Evolutionary conservation across 2,329 filamentous ascomycete genomes (phyloP), one percentile per base, ranked within the genome.

Genomic region (Colletotrichum sp.): DNA sequence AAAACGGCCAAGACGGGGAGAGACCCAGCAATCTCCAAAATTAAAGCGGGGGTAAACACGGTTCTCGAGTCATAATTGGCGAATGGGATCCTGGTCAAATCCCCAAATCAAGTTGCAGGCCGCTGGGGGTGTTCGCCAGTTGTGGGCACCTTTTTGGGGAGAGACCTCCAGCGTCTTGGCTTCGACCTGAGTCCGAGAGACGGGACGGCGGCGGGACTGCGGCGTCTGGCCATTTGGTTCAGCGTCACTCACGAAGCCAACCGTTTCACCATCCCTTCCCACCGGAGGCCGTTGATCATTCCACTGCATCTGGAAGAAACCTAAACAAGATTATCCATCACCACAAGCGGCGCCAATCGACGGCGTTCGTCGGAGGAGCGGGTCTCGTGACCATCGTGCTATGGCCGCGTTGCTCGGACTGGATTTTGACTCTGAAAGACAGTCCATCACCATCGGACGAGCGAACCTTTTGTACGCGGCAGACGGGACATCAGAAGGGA

Each of bases 221-320:
- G 71, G 64, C 57, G 55, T 52, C 66, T n/a, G 34, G 48, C 21
- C 65, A 34, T 24, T 57, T 30, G 60, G 60, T 28, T 48, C 65
- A 63, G 52, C 21, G 43, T 75, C 71, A 43, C 72, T 38, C 55
- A 16, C 57, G 28, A 61, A 73, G 72, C 73, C 64, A 64, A 61
- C 48, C 57, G 73, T 75, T 75, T 75, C 73, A 75, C 73, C 73
- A 75, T 75, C 38, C 10, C 38, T 75, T 67, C 64, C 73, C 58
- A 68, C 58, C 73, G 70, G 57, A 75, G 38, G 48, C 70, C 64
- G 28, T 69, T 58, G 34, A 26, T 28, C 26, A 32, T 73, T 65
- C 71, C 64, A 73, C 58, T 26, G 43, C 32, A 34, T 60, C 21
- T 36, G 36, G 64, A 60, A 73, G 57, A 60, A 68, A 73, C 57